Percentiles rank a stretch among this genome's conserved stretches.
These are phyloP conservation scores for Melampsora occidentalis DNA, from an alignment of 1,284 basidiomycete species.

Conservation along the genomic window DNA sequence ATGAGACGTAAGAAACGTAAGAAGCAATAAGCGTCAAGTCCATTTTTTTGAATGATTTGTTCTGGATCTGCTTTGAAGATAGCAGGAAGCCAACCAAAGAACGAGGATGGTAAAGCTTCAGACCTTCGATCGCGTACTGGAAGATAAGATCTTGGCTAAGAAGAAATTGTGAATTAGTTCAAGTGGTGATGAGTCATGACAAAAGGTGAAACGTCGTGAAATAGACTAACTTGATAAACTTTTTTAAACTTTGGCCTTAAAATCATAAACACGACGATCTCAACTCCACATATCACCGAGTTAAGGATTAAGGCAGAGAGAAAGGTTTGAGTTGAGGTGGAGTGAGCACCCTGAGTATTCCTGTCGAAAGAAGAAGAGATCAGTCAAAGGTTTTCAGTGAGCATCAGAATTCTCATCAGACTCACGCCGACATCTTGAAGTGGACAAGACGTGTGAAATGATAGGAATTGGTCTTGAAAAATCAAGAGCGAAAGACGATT, in stretches of 20 bases:
- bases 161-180: background rate
- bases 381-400: background rate
- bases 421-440: slow-evolving; percentile 28
- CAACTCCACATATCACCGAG: slow-evolving; percentile 50
- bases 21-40: slow-evolving; percentile 90
- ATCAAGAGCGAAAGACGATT: too few species aligned
- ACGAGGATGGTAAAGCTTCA: slow-evolving; percentile 52
- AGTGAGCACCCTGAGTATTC: slow-evolving; percentile 8
- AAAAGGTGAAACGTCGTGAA: slow-evolving; percentile 44
- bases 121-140: slow-evolving; percentile 48
- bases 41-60: slow-evolving; percentile 62
- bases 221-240: slow-evolving; percentile 54
- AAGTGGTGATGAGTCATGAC: background rate
- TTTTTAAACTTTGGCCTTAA: slow-evolving; percentile 53
- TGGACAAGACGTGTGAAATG: background rate
- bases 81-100: slow-evolving; percentile 54
- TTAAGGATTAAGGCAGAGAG: slow-evolving; percentile 52
- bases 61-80: slow-evolving; percentile 52
- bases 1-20: slow-evolving; percentile 73
- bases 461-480: too few species aligned
- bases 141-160: slow-evolving; percentile 33
- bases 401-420: background rate
- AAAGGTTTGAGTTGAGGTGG: slow-evolving; percentile 51
- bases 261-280: slow-evolving; percentile 53
- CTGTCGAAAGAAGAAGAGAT: background rate